Evolutionary conservation across 1,284 basidiomycete genomes (phyloP).

Genomic region (Hortiboletus rubellus): DNA sequence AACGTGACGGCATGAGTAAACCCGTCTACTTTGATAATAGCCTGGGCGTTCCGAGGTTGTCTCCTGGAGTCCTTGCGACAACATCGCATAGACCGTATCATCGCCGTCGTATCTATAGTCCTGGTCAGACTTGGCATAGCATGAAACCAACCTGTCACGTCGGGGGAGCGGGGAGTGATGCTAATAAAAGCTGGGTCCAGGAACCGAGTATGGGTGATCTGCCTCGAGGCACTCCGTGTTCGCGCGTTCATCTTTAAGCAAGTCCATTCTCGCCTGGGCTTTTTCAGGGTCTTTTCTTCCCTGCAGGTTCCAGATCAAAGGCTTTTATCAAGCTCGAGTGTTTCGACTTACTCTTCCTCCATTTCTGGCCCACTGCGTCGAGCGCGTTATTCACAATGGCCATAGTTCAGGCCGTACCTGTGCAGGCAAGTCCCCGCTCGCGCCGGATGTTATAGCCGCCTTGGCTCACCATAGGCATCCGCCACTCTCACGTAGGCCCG

Average conservation of each 20-base stretch:
- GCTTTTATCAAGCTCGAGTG: neutral
- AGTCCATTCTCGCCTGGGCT: neutral
- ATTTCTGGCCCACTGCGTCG: no score
- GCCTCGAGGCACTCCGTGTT: slow-evolving; percentile 5
- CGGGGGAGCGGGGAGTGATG: neutral
- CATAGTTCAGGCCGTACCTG: neutral
- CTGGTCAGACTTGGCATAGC: no score
- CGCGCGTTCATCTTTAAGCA: slow-evolving; percentile 6
- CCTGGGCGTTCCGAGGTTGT: no score
- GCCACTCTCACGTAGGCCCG: slow-evolving; percentile 14
- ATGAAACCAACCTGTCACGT: no score
- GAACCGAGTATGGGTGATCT: neutral
- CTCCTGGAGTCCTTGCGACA: no score
- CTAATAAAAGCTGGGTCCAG: neutral
- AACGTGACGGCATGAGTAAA: no score
- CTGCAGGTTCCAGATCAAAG: neutral
- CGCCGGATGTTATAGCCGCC: neutral
- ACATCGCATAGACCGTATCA: no score
- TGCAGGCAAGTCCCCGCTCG: slow-evolving; percentile 3
- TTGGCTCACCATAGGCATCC: neutral
- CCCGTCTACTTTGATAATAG: no score
- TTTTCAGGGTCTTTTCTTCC: slow-evolving; percentile 5
- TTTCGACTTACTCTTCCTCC: neutral
- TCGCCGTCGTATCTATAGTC: no score
- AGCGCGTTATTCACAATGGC: neutral